Percentiles rank a stretch among this genome's conserved stretches.
These are phyloP conservation scores for Lomentospora prolificans DNA, from an alignment of 2,329 filamentous ascomycete species.

Conservation along the genomic window DNA sequence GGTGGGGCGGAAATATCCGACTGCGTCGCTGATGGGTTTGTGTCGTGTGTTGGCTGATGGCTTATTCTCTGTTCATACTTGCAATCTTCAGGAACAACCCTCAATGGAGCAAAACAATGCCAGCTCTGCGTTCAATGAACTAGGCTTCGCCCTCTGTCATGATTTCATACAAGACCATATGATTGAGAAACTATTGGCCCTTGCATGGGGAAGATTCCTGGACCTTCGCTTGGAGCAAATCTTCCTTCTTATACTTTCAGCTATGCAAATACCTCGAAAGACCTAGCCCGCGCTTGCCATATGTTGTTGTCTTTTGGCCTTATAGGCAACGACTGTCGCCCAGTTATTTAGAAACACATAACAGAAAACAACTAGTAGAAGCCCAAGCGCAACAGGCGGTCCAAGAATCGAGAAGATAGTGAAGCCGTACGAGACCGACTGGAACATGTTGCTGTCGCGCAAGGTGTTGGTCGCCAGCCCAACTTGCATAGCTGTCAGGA, in stretches of 20 bases:
- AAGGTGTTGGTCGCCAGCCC: constrained; percentile 28
- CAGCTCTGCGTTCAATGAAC: neutral
- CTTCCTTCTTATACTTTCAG: neutral
- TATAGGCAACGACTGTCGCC: constrained; percentile 12
- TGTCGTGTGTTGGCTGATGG: too few relatives aligned
- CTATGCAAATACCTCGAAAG: too few relatives aligned
- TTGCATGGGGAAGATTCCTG: neutral
- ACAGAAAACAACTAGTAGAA: constrained; percentile 14
- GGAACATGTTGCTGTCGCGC: constrained; percentile 25
- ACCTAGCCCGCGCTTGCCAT: too few relatives aligned
- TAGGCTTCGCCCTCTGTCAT: neutral
- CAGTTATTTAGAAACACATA: constrained; percentile 13
- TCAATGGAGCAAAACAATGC: neutral
- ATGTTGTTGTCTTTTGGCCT: too few relatives aligned
- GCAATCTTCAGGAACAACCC: neutral
- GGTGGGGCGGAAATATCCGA: too few relatives aligned
- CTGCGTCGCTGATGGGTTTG: too few relatives aligned
- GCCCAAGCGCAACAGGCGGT: constrained; percentile 21
- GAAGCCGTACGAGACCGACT: constrained; percentile 34
- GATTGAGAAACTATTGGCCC: neutral
- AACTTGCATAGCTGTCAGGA: constrained; percentile 41
- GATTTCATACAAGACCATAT: neutral
- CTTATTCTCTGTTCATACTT: too few relatives aligned
- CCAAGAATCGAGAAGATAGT: constrained; percentile 35
- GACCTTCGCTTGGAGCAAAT: neutral